Percentiles rank a stretch among this genome's conserved stretches.
phyloP scores from a whole-genome alignment of 805 yeast genomes.

The Zygosaccharomyces rouxii region DNA sequence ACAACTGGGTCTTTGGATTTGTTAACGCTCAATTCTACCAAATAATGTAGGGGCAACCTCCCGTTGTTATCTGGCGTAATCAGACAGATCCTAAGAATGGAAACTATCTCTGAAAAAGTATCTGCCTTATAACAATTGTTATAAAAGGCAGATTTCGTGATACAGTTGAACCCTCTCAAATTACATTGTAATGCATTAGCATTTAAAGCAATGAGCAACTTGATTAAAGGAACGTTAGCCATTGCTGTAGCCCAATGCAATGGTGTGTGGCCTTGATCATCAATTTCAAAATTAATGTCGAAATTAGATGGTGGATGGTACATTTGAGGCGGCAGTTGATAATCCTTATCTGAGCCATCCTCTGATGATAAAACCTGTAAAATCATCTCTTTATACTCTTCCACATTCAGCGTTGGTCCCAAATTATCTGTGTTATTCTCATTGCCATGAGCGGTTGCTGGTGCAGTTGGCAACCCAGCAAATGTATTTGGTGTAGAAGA shows the following conservation, averaged over 20 bases:
- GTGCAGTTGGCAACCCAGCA: slow-evolving; percentile 16
- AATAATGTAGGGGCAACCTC: slow-evolving; percentile 68
- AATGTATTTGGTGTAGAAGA: slow-evolving; percentile 17
- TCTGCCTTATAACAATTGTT: slow-evolving; percentile 65
- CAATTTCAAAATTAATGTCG: slow-evolving; percentile 63
- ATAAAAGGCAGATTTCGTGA: slow-evolving; percentile 65
- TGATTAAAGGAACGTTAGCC: slow-evolving; percentile 60
- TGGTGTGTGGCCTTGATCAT: slow-evolving; percentile 76
- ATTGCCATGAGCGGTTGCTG: slow-evolving; percentile 14
- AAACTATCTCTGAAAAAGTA: slow-evolving; percentile 54
- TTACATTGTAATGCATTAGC: slow-evolving; percentile 56
- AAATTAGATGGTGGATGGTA: slow-evolving; percentile 58
- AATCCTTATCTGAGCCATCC: slow-evolving; percentile 27
- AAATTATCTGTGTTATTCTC: slow-evolving; percentile 5
- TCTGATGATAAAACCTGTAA: slow-evolving; percentile 34
- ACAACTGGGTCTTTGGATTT: slow-evolving; percentile 44
- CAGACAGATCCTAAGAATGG: slow-evolving; percentile 59
- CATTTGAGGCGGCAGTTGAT: slow-evolving; percentile 37
- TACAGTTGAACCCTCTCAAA: slow-evolving; percentile 60
- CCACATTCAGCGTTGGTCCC: slow-evolving; percentile 15
- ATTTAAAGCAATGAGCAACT: slow-evolving; percentile 50
- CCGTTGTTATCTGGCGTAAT: slow-evolving; percentile 69
- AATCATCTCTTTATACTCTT: slow-evolving; percentile 30
- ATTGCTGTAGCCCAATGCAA: slow-evolving; percentile 84
- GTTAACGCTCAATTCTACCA: slow-evolving; percentile 51